A percentile compares a stretch with the other conserved stretches of the same genome.
phyloP scores from a whole-genome alignment of 1,139 yeast genomes.

The Candida tunisiensis region DNA sequence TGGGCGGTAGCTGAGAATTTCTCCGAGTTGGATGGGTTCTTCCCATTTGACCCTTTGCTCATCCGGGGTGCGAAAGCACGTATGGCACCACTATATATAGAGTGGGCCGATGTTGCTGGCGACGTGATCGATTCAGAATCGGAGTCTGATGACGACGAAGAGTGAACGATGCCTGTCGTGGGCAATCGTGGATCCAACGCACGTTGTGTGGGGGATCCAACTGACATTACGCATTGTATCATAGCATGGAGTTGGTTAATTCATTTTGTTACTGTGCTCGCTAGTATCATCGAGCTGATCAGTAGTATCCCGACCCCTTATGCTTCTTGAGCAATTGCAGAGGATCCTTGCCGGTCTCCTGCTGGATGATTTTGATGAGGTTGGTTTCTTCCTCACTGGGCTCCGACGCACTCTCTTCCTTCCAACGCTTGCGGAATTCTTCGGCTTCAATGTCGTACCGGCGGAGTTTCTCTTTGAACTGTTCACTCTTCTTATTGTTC shows the following conservation, averaged over 20 bases:
- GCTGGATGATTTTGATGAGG: too few relatives aligned
- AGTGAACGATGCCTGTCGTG: too few relatives aligned
- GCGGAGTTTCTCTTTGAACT: slow-evolving; percentile 15
- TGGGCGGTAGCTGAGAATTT: slow-evolving; percentile 51
- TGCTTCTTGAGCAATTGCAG: too few relatives aligned
- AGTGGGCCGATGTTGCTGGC: slow-evolving; percentile 57
- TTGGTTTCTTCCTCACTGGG: slow-evolving; percentile 18
- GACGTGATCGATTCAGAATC: slow-evolving; percentile 45
- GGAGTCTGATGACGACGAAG: slow-evolving; percentile 19
- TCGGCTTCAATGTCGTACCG: slow-evolving; percentile 24
- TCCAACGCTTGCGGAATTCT: slow-evolving; percentile 22
- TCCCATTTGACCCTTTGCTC: slow-evolving; percentile 88
- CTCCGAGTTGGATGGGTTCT: slow-evolving; percentile 77
- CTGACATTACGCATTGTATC: too few relatives aligned
- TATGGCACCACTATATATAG: slow-evolving; percentile 44
- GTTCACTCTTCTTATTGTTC: slow-evolving; percentile 19
- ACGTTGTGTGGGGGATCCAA: too few relatives aligned
- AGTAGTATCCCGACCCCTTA: too few relatives aligned
- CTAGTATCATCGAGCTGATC: too few relatives aligned
- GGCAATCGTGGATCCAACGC: too few relatives aligned
- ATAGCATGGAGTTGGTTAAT: too few relatives aligned
- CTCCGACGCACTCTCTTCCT: slow-evolving; percentile 18
- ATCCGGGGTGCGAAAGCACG: slow-evolving; percentile 43
- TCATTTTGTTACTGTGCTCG: too few relatives aligned
- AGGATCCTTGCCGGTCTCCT: too few relatives aligned